Percentiles rank a stretch among this genome's conserved stretches.
Evolutionary conservation across 805 yeast species (phyloP).

Genomic region (Sugiyamaella chiloensis): DNA sequence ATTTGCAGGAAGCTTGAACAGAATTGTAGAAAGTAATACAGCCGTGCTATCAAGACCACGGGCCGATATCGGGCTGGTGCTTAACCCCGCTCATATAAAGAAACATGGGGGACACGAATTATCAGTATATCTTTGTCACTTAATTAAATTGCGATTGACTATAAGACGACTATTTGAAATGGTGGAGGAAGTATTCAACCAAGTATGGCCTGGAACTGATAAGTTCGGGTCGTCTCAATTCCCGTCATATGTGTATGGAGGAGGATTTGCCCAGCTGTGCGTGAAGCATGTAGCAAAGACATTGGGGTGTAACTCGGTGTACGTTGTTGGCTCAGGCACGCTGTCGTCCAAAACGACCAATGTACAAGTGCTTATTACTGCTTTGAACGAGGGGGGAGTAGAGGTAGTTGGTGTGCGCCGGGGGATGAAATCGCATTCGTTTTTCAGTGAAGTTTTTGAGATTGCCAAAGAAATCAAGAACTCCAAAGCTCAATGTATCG

Average conservation of each 20-base stretch:
- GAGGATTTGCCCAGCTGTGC: not conserved
- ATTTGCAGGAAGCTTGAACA: too few species aligned
- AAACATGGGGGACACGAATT: too few species aligned
- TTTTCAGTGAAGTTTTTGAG: not conserved
- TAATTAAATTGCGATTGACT: too few species aligned
- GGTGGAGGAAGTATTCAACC: not conserved
- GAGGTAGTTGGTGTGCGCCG: not conserved
- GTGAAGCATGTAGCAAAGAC: not conserved
- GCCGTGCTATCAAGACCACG: too few species aligned
- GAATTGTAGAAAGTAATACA: too few species aligned
- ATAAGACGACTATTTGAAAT: not conserved
- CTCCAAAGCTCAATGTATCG: not conserved
- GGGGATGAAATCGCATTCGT: not conserved
- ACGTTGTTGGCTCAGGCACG: not conserved
- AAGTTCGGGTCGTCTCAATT: not conserved
- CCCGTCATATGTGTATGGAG: not conserved
- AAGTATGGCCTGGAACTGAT: not conserved
- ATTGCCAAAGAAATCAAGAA: not conserved
- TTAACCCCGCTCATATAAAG: too few species aligned
- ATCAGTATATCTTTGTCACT: too few species aligned
- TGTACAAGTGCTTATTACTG: not conserved
- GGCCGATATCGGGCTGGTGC: too few species aligned
- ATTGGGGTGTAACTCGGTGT: not conserved
- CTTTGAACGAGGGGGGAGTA: not conserved
- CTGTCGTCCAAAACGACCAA: not conserved